Evolutionary conservation across 2,329 filamentous ascomycete species (phyloP), one percentile per base, ranked within the genome.

Genomic region (Myriosclerotinia curreyana): DNA sequence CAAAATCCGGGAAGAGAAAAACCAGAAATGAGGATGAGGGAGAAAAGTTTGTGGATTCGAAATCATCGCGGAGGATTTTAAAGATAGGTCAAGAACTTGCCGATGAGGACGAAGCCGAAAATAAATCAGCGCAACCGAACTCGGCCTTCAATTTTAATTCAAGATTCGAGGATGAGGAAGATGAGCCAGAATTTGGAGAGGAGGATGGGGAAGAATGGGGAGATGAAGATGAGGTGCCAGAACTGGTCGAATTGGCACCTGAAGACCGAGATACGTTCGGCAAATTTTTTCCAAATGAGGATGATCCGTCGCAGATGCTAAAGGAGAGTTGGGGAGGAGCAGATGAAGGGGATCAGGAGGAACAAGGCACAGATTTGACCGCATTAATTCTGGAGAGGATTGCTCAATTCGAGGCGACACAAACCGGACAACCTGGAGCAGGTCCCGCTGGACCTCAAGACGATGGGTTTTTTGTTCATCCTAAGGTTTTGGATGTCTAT

Each of bases 341-440:
- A 20, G 75, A 77, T 5, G 79, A 78, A 15, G 77, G 77, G 20
- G 74, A 74, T 63, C 74, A 77, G 38, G 78, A 81, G 44, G 79
- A 79, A 49, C 81, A 81, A 17, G 81, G 83, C 17, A 91, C 89
- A 67, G 96, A 98, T 75, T 81, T 99, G 64, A 92, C 95, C 20
- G 93, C 96, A 73, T 80, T 99, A 68, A 99, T 99, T 69, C 79
- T 99, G 65, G 88, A 94, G 74, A 96, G 96, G 78, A 99, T 99
- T 74, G 92, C 92, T 5, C 89, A 90, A 65, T 91, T 96, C 72
- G 95, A 99, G 79, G 89, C 91, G 5, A 82, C 82, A 40, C 81
- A 88, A 68, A 80, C 77, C 36, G 71, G 72, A 12, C 71, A 69
- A 25, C 67, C 65, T 20, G 69, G 66, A 17, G 59, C 67, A 46